Conservation (phyloP, 225 moss, liverwort and hornwort genomes). For the Neckera pumila region DNA sequence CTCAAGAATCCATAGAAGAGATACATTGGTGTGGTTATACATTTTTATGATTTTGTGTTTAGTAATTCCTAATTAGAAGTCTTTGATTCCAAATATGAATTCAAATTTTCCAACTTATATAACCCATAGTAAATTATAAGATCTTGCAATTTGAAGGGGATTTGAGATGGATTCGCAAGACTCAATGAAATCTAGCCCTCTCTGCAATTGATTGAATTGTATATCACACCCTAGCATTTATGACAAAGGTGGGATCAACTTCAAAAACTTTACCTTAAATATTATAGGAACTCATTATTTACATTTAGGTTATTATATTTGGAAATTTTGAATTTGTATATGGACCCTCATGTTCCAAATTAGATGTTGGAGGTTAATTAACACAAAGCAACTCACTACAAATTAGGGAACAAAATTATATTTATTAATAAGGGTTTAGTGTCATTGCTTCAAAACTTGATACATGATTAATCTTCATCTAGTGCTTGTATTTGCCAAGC, state of each 20-base stretch:
- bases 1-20: background rate
- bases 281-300: background rate
- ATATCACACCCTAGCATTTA: background rate
- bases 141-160: fast-evolving
- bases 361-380: background rate
- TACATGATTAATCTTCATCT: background rate
- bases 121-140: background rate
- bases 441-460: background rate
- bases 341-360: background rate
- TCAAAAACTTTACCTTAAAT: background rate
- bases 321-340: background rate
- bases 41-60: background rate
- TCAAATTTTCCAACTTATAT: background rate
- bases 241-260: background rate
- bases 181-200: background rate
- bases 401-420: background rate
- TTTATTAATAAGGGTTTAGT: background rate
- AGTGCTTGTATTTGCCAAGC: background rate
- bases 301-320: background rate
- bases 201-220: background rate
- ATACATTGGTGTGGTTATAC: background rate
- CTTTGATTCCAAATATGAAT: background rate
- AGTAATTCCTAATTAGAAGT: too few relatives aligned
- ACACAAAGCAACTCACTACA: background rate
- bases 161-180: background rate